These are phyloP conservation scores for Diaporthe ilicicola DNA, from an alignment of 2,329 filamentous ascomycete genomes.

Conservation along the genomic window DNA sequence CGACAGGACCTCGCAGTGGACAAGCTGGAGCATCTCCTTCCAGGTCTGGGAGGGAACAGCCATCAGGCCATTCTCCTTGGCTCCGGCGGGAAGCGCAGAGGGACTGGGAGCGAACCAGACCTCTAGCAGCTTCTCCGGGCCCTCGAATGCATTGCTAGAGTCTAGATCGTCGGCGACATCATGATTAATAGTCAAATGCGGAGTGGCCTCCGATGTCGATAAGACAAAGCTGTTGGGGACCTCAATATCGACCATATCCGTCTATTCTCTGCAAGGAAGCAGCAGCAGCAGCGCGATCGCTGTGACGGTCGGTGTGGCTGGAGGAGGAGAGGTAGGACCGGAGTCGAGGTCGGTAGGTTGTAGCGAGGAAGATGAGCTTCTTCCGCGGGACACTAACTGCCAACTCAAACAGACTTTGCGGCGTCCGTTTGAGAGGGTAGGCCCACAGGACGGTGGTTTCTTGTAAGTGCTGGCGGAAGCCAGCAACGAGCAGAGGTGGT, in stretches of 20 bases:
- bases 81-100: slow-evolving; percentile 73
- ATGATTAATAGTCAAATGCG: slow-evolving; percentile 95
- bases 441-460: slow-evolving; percentile 79
- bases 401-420: slow-evolving; percentile 94
- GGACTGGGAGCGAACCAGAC: slow-evolving; percentile 95
- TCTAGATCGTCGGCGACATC: slow-evolving; percentile 92
- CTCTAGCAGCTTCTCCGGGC: slow-evolving; percentile 96
- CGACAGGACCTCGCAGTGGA: slow-evolving; percentile 98
- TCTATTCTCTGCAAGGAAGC: slow-evolving; percentile 36
- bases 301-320: slow-evolving; percentile 36
- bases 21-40: slow-evolving; percentile 97
- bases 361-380: slow-evolving; percentile 46
- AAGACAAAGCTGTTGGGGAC: slow-evolving; percentile 84
- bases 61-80: slow-evolving; percentile 82
- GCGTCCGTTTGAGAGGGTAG: slow-evolving; percentile 97
- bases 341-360: slow-evolving; percentile 25
- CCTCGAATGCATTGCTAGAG: slow-evolving; percentile 96
- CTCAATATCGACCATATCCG: slow-evolving; percentile 85
- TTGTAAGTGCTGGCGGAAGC: slow-evolving; percentile 81
- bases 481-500: slow-evolving; percentile 71
- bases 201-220: slow-evolving; percentile 81
- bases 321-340: slow-evolving; percentile 35
- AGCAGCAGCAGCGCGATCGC: slow-evolving; percentile 36
- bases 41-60: slow-evolving; percentile 83
- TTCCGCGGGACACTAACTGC: slow-evolving; percentile 95